phyloP scores from a whole-genome alignment of 352 stramenopile species.

The Globisporangium perplexum region DNA sequence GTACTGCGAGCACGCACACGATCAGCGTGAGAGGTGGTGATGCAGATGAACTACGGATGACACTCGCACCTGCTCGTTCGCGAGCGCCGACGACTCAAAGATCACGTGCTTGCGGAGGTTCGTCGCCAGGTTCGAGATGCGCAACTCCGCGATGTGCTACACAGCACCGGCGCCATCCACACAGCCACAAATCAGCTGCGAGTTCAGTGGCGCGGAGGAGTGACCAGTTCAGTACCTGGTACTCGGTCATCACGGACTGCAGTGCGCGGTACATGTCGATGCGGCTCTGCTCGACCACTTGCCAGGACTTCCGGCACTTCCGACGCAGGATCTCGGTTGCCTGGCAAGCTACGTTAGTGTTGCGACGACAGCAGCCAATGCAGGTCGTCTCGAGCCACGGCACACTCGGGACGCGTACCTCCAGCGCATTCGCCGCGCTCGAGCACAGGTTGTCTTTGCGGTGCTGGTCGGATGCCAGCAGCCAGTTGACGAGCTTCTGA shows the following conservation, averaged over 20 bases:
- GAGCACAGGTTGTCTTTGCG: slow-evolving; percentile 62
- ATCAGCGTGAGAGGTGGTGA: background rate
- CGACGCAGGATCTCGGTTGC: slow-evolving; percentile 47
- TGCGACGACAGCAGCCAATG: background rate
- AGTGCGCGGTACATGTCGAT: slow-evolving; percentile 63
- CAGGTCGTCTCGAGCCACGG: background rate
- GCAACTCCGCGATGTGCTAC: slow-evolving; percentile 76
- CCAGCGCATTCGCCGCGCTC: slow-evolving; percentile 50
- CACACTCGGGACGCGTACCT: slow-evolving; percentile 23
- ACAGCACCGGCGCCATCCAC: background rate
- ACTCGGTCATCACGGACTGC: slow-evolving; percentile 72
- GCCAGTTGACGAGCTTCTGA: slow-evolving; percentile 76
- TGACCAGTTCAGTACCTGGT: slow-evolving; percentile 38
- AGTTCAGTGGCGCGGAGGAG: too few species aligned
- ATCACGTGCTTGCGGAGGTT: slow-evolving; percentile 81
- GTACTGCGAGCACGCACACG: slow-evolving; percentile 31
- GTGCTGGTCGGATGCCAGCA: slow-evolving; percentile 58
- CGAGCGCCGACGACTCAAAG: slow-evolving; percentile 75
- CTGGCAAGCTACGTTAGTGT: slow-evolving; percentile 20
- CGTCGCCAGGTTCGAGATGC: slow-evolving; percentile 60
- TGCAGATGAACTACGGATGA: background rate
- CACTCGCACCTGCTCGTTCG: slow-evolving; percentile 68
- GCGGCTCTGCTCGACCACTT: slow-evolving; percentile 50
- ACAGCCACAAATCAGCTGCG: background rate
- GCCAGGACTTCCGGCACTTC: slow-evolving; percentile 62